Base-by-base conservation (phyloP, 1,284 basidiomycete genomes). In the Microbotryomycetes sp. region DNA sequence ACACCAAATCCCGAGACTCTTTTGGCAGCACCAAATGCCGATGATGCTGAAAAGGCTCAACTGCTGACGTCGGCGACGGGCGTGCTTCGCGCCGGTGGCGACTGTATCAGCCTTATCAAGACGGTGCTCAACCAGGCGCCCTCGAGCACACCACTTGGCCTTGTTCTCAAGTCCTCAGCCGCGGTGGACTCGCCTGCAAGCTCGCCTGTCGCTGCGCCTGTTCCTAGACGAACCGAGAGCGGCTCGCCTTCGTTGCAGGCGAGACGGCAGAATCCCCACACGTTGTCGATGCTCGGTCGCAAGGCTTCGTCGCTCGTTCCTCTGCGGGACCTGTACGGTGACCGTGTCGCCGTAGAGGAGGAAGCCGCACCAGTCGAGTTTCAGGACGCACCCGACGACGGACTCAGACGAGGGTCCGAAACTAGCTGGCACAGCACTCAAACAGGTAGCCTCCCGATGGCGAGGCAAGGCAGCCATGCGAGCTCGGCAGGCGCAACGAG, bases 21-120 rank as follows among this genome's bases (percentile, higher is more conserved):
- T 9, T 41, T 41, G 9, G 35, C 35, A 11, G 9, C 35, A 41
- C 68, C 80, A 21, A 79, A 78, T 24, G 85, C 88, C 72, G 91
- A 96, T 72, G 86, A 90, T 52, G 86, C 88, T 72, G 91, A 81
- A 62, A 79, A 90, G 75, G 81, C 83, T 52, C 78, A 80, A 0
- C 76, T 97, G 46, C 79, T 97, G 63, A 82, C 85, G 56, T 85
- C 85, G 13, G 91, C 93, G 4, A 97, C 93, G 1, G 83, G 82
- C 56, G 89, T 92, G 2, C 78, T 94, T 63, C 87, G 90, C 70
- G 85, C 88, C 24, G 90, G 88, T 28, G 85, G 87, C n/a, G 90
- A 93, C 67, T 93, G 91, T 73, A 86, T 90, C 30, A 81, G 85
- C 7, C 83, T 89, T 9, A 86, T 93, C 61, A 89, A 87, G 74